Conservation (phyloP, 129 eudicot species). For the Logfia minima region DNA sequence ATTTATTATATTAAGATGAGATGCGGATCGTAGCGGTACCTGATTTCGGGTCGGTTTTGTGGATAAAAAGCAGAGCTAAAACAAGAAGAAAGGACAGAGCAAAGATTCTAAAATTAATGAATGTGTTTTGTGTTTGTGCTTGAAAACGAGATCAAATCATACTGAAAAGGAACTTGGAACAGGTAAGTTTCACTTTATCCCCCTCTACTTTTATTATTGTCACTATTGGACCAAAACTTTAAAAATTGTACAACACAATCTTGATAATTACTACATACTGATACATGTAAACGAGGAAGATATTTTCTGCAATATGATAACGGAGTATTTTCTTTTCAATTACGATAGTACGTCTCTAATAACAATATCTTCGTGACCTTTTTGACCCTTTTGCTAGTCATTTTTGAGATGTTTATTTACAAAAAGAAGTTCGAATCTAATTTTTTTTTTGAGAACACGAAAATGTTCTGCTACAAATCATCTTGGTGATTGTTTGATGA, state of each 20-base stretch:
- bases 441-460: too few relatives aligned
- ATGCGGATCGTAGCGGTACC: constrained; percentile 20
- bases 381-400: too few relatives aligned
- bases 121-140: constrained; percentile 12
- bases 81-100: constrained; percentile 16
- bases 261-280: too few relatives aligned
- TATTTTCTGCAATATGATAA: too few relatives aligned
- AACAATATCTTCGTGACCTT: too few relatives aligned
- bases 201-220: background rate
- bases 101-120: constrained; percentile 36
- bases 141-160: constrained; percentile 40
- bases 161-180: constrained; percentile 33
- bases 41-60: constrained; percentile 11
- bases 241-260: background rate
- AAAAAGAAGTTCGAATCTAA: too few relatives aligned
- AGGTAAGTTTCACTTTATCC: background rate
- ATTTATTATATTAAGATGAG: background rate
- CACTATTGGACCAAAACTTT: background rate
- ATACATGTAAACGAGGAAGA: too few relatives aligned
- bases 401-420: too few relatives aligned
- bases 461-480: too few relatives aligned
- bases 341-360: too few relatives aligned
- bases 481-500: too few relatives aligned
- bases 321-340: too few relatives aligned
- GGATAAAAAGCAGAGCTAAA: constrained; percentile 19